Evolutionary conservation across 257 asterid genomes (phyloP).

Genomic region (Petrea volubilis): DNA sequence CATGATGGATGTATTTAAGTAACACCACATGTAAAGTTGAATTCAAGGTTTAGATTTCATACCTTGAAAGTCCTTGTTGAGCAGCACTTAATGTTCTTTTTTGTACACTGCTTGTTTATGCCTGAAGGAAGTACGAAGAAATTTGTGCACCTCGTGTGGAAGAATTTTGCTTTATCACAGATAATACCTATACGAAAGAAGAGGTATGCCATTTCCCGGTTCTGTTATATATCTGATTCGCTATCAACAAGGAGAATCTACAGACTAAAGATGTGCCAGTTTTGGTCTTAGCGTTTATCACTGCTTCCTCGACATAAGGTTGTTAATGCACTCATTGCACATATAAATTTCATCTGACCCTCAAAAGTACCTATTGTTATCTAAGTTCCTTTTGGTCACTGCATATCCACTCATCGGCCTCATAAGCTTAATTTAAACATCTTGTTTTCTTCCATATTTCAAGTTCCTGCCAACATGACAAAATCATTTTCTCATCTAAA

Average conservation of each 20-base stretch:
- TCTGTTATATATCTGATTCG: slow-evolving; percentile 13
- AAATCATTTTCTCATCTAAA: not conserved
- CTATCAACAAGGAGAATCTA: not conserved
- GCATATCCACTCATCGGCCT: not conserved
- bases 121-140: slow-evolving; percentile 90
- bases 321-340: not conserved
- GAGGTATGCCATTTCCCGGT: slow-evolving; percentile 54
- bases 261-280: slow-evolving; percentile 3
- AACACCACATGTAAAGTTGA: not conserved
- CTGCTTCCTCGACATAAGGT: not conserved
- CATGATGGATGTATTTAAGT: not conserved
- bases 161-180: slow-evolving; percentile 92
- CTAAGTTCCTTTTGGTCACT: not conserved
- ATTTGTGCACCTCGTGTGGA: slow-evolving; percentile 94
- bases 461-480: not conserved
- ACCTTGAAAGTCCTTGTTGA: slow-evolving; percentile 10
- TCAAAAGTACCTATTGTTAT: not conserved
- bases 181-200: slow-evolving; percentile 83
- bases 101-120: slow-evolving; percentile 22
- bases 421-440: not conserved
- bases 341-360: not conserved
- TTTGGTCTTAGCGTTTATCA: not conserved
- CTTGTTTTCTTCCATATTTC: not conserved
- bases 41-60: not conserved
- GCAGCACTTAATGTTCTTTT: slow-evolving; percentile 20